These are phyloP conservation scores for Fusarium sp. DNA, from an alignment of 2,329 filamentous ascomycete species.

Conservation along the genomic window DNA sequence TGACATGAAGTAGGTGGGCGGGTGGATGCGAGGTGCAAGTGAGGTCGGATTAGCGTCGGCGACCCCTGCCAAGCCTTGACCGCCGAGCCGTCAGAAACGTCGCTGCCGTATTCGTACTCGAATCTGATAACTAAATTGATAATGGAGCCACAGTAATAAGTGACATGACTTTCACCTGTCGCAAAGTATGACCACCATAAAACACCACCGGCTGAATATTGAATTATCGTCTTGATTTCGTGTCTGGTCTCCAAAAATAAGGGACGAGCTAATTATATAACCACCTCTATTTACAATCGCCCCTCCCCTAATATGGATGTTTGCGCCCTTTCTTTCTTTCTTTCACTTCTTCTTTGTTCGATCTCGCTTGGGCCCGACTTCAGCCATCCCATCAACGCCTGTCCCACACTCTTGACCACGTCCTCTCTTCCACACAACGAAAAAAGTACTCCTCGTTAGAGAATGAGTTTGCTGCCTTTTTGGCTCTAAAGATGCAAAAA, in stretches of 20 bases:
- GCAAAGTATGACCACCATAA: too few relatives aligned
- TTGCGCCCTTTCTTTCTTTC: slow-evolving; percentile 10
- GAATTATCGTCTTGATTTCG: slow-evolving; percentile 43
- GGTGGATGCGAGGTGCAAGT: slow-evolving; percentile 26
- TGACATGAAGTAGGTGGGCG: slow-evolving; percentile 13
- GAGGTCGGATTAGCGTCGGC: slow-evolving; percentile 22
- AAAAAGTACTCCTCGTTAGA: slow-evolving; percentile 43
- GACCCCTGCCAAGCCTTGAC: slow-evolving; percentile 41
- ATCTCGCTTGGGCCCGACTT: not conserved
- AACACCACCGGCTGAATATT: slow-evolving; percentile 12
- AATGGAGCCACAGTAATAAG: too few relatives aligned
- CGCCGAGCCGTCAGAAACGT: slow-evolving; percentile 7
- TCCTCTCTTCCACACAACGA: slow-evolving; percentile 32
- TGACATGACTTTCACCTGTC: too few relatives aligned
- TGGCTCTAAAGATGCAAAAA: slow-evolving; percentile 51
- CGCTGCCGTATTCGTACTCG: slow-evolving; percentile 46
- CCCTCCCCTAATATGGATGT: slow-evolving; percentile 3
- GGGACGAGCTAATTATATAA: slow-evolving; percentile 49
- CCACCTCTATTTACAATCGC: slow-evolving; percentile 43
- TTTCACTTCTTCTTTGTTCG: slow-evolving; percentile 27
- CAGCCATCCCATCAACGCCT: slow-evolving; percentile 9
- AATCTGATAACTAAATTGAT: not conserved
- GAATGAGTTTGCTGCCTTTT: slow-evolving; percentile 48
- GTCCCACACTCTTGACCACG: slow-evolving; percentile 10
- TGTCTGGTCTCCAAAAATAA: slow-evolving; percentile 48